phyloP scores from a whole-genome alignment of 1,139 yeast species.

The Nakaseomyces bracarensis region DNA sequence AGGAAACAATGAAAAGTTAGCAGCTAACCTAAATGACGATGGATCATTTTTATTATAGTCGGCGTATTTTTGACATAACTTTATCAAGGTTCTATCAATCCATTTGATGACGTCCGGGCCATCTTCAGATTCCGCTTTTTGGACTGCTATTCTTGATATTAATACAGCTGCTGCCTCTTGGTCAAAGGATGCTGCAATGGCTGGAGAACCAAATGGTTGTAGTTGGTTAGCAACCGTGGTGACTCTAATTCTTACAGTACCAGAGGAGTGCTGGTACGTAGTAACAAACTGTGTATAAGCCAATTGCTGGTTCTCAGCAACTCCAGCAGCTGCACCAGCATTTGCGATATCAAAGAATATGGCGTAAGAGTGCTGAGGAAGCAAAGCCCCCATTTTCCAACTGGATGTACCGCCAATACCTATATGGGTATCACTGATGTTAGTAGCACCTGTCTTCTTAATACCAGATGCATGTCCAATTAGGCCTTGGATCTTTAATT shows the following conservation, averaged over 20 bases:
- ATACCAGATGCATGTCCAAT: slow-evolving; percentile 88
- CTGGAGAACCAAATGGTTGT: slow-evolving; percentile 43
- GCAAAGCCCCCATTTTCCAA: slow-evolving; percentile 74
- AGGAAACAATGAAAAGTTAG: slow-evolving; percentile 77
- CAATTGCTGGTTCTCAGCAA: slow-evolving; percentile 26
- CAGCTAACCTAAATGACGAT: slow-evolving; percentile 66
- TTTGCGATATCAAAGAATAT: slow-evolving; percentile 78
- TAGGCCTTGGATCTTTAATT: slow-evolving; percentile 82
- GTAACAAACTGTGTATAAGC: slow-evolving; percentile 57
- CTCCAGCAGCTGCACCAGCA: slow-evolving; percentile 38
- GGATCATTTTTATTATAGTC: slow-evolving; percentile 75
- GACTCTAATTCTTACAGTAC: slow-evolving; percentile 79
- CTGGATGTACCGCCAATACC: slow-evolving; percentile 89
- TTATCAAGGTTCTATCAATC: slow-evolving; percentile 77
- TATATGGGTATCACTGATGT: slow-evolving; percentile 85
- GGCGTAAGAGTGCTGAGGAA: slow-evolving; percentile 83
- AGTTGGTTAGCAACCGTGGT: slow-evolving; percentile 74
- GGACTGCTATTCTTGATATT: slow-evolving; percentile 89
- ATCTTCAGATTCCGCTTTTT: slow-evolving; percentile 74
- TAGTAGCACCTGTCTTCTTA: slow-evolving; percentile 47
- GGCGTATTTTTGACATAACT: slow-evolving; percentile 80
- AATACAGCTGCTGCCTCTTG: slow-evolving; percentile 98
- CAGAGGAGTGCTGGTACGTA: slow-evolving; percentile 71
- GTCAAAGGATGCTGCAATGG: slow-evolving; percentile 65
- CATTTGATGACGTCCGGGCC: slow-evolving; percentile 72